Percentiles rank a stretch among this genome's conserved stretches.
Conservation (phyloP, 805 yeast genomes). For the Maudiozyma turicensis region DNA sequence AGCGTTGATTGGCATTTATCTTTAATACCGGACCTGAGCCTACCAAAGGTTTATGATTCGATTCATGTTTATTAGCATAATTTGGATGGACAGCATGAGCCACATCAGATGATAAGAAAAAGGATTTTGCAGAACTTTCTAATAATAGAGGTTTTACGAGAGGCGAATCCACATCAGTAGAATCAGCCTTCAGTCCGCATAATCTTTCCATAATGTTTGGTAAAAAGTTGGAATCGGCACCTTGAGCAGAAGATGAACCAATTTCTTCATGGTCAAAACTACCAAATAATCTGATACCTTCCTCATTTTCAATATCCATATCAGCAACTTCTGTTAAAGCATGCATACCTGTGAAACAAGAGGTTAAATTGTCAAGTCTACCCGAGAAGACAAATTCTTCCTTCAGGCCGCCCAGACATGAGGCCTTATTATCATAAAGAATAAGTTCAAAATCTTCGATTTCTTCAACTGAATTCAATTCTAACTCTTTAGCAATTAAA, state of each 20-base stretch:
- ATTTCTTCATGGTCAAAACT: conserved; percentile 94
- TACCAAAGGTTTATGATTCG: conserved; percentile 65
- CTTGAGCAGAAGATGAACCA: conserved; percentile 91
- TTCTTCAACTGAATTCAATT: conserved; percentile 36
- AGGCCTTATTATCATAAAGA: conserved; percentile 74
- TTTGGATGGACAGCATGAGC: conserved; percentile 98
- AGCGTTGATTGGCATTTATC: conserved; percentile 89
- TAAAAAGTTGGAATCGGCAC: conserved; percentile 88
- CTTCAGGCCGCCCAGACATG: conserved; percentile 78
- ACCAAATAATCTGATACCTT: conserved; percentile 63
- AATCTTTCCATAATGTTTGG: conserved; percentile 70
- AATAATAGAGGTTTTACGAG: conserved; percentile 33
- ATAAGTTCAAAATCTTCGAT: conserved; percentile 88
- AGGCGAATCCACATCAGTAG: conserved; percentile 23
- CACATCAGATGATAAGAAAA: conserved; percentile 86
- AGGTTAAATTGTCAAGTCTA: conserved; percentile 80
- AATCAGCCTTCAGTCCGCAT: conserved; percentile 37
- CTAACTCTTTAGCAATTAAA: conserved; percentile 57
- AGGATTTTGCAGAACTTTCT: conserved; percentile 64
- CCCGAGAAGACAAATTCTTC: conserved; percentile 90
- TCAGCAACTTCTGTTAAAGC: conserved; percentile 53
- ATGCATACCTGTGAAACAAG: conserved; percentile 70
- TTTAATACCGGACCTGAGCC: conserved; percentile 91
- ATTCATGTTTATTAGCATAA: conserved; percentile 66
- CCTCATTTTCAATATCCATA: conserved; percentile 34